Conservation (phyloP, 2,329 filamentous ascomycete genomes). For the Leptosphaerulina australis region DNA sequence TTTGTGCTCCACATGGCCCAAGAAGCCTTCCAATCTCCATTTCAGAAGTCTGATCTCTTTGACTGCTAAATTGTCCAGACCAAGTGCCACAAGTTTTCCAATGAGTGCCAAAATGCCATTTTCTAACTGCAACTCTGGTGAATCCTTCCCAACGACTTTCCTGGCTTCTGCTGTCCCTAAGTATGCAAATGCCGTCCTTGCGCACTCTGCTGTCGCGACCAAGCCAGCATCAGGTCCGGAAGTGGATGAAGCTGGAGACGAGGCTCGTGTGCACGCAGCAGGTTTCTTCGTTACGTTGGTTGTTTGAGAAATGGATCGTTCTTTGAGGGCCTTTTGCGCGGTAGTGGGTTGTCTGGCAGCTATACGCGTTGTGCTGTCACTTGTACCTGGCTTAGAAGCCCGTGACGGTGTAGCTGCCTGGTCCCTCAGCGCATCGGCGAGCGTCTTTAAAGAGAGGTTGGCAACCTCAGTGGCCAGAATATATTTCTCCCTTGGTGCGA, state of each 20-base stretch:
- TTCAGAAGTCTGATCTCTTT: conserved; percentile 73
- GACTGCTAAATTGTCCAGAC: conserved; percentile 69
- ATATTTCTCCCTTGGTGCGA: conserved; percentile 66
- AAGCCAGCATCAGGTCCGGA: conserved; percentile 44
- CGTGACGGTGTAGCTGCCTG: conserved; percentile 28
- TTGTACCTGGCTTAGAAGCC: conserved; percentile 27
- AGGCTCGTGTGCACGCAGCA: conserved; percentile 44
- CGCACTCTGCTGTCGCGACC: conserved; percentile 70
- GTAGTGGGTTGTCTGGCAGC: conserved; percentile 33
- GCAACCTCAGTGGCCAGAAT: conserved; percentile 74
- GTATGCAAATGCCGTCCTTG: conserved; percentile 69
- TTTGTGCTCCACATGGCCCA: conserved; percentile 22
- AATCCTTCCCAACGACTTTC: conserved; percentile 58
- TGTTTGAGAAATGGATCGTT: conserved; percentile 66
- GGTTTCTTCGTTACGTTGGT: conserved; percentile 58
- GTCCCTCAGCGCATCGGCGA: conserved; percentile 69
- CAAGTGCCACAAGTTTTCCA: conserved; percentile 68
- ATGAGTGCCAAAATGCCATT: conserved; percentile 73
- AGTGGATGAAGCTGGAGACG: conserved; percentile 41
- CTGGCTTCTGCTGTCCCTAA: conserved; percentile 63
- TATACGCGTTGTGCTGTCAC: conserved; percentile 35
- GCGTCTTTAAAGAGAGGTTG: conserved; percentile 70
- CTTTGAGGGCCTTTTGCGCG: conserved; percentile 67
- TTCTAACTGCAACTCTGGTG: conserved; percentile 72
- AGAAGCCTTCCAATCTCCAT: conserved; percentile 59